These are phyloP conservation scores for Gossypium aridum DNA, from an alignment of 441 rosid genomes.

Conservation along the genomic window DNA sequence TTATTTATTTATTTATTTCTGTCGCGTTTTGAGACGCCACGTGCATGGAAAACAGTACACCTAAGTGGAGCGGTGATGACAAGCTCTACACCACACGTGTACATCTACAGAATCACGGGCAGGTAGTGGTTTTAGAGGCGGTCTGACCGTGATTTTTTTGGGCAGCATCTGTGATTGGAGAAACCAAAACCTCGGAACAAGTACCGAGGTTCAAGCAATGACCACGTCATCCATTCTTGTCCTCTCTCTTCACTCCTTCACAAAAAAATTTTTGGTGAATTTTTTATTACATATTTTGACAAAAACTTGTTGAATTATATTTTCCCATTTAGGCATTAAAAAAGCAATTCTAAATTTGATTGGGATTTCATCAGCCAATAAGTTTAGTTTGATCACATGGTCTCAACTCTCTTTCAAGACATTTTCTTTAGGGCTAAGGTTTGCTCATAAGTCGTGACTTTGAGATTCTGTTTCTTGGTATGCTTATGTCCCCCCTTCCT, in stretches of 20 bases:
- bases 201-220: constrained; percentile 9
- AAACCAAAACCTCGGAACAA: constrained; percentile 25
- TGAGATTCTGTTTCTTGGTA: constrained; percentile 2
- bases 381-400: not conserved
- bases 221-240: not conserved
- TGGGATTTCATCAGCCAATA: not conserved
- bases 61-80: constrained; percentile 16
- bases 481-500: not conserved
- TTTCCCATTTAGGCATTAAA: not conserved
- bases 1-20: too few species aligned
- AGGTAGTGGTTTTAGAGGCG: not conserved
- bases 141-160: constrained; percentile 19
- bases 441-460: not conserved
- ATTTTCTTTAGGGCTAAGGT: not conserved
- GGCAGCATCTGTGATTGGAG: constrained; percentile 22
- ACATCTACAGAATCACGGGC: not conserved
- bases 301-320: too few species aligned
- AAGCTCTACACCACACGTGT: constrained; percentile 28
- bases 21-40: constrained; percentile 8
- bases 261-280: not conserved
- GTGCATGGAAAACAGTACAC: constrained; percentile 5
- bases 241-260: not conserved
- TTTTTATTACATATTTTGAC: too few species aligned
- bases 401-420: not conserved
- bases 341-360: not conserved